Conservation (phyloP, 139 green algal genomes). For the Parachlorella kessleri region DNA sequence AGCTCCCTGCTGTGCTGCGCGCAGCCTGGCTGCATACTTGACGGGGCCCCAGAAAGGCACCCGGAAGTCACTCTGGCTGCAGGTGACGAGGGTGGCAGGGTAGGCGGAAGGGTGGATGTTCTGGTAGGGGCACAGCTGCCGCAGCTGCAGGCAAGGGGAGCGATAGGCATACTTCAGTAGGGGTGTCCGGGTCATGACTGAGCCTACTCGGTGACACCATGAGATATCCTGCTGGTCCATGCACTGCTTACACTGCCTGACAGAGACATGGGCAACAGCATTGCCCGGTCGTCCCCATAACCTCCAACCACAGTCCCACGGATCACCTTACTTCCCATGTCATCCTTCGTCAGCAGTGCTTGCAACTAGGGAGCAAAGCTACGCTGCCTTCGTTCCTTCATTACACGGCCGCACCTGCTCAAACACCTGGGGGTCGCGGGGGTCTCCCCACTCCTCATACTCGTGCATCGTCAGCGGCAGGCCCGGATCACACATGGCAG, state of each 20-base stretch:
- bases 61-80: conserved; percentile 5
- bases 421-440: not conserved
- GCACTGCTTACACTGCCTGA: too few relatives aligned
- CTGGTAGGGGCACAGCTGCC: conserved; percentile 14
- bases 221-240: too few relatives aligned
- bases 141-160: conserved; percentile 5
- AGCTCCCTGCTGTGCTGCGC: not conserved
- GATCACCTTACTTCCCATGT: too few relatives aligned
- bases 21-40: conserved; percentile 17
- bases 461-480: conserved; percentile 84
- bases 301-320: too few relatives aligned
- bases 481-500: conserved; percentile 59
- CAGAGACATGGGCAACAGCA: too few relatives aligned
- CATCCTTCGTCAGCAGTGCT: too few relatives aligned
- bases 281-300: too few relatives aligned
- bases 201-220: too few relatives aligned
- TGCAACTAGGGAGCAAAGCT: too few relatives aligned
- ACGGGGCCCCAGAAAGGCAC: conserved; percentile 39
- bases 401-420: not conserved
- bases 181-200: too few relatives aligned
- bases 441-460: conserved; percentile 63
- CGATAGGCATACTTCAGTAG: conserved; percentile 12
- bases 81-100: conserved; percentile 28
- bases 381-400: too few relatives aligned
- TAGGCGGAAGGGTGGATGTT: conserved; percentile 5